A percentile compares a stretch with the other conserved stretches of the same genome.
These are phyloP conservation scores for Ziziphus jujuba DNA, from an alignment of 306 rosid species.

Conservation along the genomic window DNA sequence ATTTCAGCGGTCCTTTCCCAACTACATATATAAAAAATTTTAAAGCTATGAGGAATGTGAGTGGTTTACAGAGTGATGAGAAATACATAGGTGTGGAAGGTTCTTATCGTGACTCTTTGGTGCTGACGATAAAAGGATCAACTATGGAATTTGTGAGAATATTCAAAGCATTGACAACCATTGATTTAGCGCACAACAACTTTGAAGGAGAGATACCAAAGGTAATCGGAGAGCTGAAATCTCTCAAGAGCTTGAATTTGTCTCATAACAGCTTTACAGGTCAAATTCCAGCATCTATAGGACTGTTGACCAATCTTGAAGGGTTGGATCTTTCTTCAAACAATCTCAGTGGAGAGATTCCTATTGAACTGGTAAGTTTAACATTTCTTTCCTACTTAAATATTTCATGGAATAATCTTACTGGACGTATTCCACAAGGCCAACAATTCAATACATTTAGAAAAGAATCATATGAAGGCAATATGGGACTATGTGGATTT, in stretches of 20 bases:
- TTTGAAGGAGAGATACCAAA: constrained; percentile 2
- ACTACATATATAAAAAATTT: background rate
- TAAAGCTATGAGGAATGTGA: background rate
- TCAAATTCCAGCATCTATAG: background rate
- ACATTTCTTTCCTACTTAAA: background rate
- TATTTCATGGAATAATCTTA: background rate
- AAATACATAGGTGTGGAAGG: background rate
- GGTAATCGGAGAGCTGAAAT: background rate
- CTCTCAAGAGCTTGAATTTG: background rate
- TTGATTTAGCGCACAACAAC: constrained; percentile 10
- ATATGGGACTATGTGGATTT: constrained; percentile 10
- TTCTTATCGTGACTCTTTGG: background rate
- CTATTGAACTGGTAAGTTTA: background rate
- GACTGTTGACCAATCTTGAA: background rate
- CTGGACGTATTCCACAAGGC: background rate
- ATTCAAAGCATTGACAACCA: background rate
- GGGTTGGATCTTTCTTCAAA: background rate
- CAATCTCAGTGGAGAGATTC: constrained; percentile 2
- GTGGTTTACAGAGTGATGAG: no score
- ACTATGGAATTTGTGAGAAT: background rate
- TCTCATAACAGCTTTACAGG: background rate
- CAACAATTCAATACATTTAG: background rate
- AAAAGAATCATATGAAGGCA: background rate
- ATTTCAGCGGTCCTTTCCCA: constrained; percentile 14
- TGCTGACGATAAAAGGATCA: constrained; percentile 1